Evolutionary conservation across 2,329 filamentous ascomycete genomes (phyloP).

Genomic region (Alternaria sp.): DNA sequence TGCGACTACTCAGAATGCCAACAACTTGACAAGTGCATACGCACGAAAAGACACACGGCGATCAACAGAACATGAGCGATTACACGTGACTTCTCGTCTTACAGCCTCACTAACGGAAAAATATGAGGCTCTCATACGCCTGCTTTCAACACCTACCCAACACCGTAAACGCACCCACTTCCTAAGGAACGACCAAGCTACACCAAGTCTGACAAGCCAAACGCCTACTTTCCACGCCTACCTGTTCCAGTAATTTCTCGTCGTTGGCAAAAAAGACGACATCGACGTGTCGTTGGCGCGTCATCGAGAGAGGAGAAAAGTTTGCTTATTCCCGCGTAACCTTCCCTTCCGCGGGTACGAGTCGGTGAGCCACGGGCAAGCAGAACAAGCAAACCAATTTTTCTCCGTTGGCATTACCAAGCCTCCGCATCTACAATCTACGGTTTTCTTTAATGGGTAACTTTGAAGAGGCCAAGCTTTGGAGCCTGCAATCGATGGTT

Average conservation of each 20-base stretch:
- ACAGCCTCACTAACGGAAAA: background rate
- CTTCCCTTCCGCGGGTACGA: background rate
- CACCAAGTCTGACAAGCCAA: slow-evolving; percentile 12
- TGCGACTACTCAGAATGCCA: background rate
- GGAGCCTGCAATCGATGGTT: slow-evolving; percentile 9
- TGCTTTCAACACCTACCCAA: slow-evolving; percentile 16
- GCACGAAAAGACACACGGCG: background rate
- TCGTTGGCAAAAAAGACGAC: background rate
- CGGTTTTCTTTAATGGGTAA: slow-evolving; percentile 1
- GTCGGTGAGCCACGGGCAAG: background rate
- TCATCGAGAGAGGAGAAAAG: background rate
- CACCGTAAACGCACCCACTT: background rate
- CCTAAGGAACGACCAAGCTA: background rate
- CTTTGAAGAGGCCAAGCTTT: slow-evolving; percentile 7
- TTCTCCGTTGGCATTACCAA: slow-evolving; percentile 6
- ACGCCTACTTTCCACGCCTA: slow-evolving; percentile 11
- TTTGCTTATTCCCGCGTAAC: slow-evolving; percentile 3
- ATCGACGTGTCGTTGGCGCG: background rate
- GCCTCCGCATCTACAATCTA: slow-evolving; percentile 8
- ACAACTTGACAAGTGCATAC: background rate
- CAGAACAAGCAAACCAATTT: background rate
- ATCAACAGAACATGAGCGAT: background rate
- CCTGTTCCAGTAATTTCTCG: background rate
- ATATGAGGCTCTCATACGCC: slow-evolving; percentile 12
- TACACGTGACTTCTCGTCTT: background rate